Evolutionary conservation across 768 basidiomycete species (phyloP), one percentile per base, ranked within the genome.

Genomic region (Tricholomella constricta): DNA sequence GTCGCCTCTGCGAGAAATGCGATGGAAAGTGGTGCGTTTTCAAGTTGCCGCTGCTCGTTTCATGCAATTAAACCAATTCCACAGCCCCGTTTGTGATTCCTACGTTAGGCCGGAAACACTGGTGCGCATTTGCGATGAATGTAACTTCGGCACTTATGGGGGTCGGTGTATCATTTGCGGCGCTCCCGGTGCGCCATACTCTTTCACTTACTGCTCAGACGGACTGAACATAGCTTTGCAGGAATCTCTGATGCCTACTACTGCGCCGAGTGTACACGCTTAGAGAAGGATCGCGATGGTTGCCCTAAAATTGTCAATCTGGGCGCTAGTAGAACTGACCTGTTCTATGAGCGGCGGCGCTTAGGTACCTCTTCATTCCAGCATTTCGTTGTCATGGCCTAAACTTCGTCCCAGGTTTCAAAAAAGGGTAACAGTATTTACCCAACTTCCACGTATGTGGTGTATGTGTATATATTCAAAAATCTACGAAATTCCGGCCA

Each of bases 231-330:
- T 20, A 34, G 22, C 56, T 46, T 40, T 40, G 3, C 32, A 96
- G 96, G 96, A 65, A 97, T 99, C 45, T 98, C 95, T 22, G 97
- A 99, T 68, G 97, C 97, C 3, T 98, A 98, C 71, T 99, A 99
- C 65, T 99, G 97, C 58, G 95, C 96, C 1, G 94, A 96, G 73
- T 98, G 93, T 65, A 94, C 91, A n/a, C 78, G 95, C 45, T 75
- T 98, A 45, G 97, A 99, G 69, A 98, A 98, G 66, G 95, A 98
- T 63, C 78, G 97, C 31, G 97, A 99, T 70, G 97, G 97, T 1
- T 99, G 97, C 76, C 94, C 94, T 7, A 98, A 98, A 82, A 94
- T 96, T 63, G 93, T 96, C 56, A 96, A 97, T 66, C 78, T 97
- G n/a, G 94, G 94, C 52, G 94, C 94, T 8, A 91, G 91, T 64